These are phyloP conservation scores for Nothomitra cinnamomea DNA, from an alignment of 2,329 filamentous ascomycete species.

Conservation along the genomic window DNA sequence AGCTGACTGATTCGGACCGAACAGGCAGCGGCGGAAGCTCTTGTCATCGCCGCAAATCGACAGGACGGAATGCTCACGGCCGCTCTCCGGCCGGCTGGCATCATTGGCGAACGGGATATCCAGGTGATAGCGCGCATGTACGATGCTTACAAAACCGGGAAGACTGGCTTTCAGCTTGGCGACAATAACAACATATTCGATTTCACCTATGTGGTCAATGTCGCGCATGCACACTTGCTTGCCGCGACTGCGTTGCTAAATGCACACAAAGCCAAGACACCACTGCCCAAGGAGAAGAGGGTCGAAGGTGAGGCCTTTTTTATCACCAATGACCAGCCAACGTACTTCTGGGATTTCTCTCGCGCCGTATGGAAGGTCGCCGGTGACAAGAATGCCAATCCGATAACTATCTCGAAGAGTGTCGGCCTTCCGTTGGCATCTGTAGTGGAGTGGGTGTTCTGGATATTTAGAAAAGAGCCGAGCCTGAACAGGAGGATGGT, in stretches of 20 bases:
- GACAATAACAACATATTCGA: constrained; percentile 53
- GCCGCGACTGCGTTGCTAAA: constrained; percentile 56
- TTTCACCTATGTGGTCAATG: constrained; percentile 52
- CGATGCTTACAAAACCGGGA: constrained; percentile 47
- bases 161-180: constrained; percentile 68
- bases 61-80: constrained; percentile 50
- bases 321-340: constrained; percentile 73
- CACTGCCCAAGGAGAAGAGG: constrained; percentile 48
- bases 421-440: constrained; percentile 11
- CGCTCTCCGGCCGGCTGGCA: constrained; percentile 69
- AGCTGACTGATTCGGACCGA: background rate
- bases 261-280: constrained; percentile 37
- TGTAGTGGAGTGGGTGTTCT: constrained; percentile 13
- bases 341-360: constrained; percentile 85
- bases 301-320: constrained; percentile 80
- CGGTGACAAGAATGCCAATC: constrained; percentile 21
- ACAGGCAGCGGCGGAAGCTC: constrained; percentile 60
- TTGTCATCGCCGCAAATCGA: constrained; percentile 63
- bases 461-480: constrained; percentile 15
- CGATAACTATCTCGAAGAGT: constrained; percentile 7
- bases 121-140: constrained; percentile 60
- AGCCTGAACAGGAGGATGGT: constrained; percentile 16
- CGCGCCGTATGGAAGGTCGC: constrained; percentile 53
- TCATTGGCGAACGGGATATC: constrained; percentile 80
- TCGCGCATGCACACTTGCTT: constrained; percentile 66